These are phyloP conservation scores for Silybum marianum DNA, from an alignment of 129 eudicot species.

Conservation along the genomic window DNA sequence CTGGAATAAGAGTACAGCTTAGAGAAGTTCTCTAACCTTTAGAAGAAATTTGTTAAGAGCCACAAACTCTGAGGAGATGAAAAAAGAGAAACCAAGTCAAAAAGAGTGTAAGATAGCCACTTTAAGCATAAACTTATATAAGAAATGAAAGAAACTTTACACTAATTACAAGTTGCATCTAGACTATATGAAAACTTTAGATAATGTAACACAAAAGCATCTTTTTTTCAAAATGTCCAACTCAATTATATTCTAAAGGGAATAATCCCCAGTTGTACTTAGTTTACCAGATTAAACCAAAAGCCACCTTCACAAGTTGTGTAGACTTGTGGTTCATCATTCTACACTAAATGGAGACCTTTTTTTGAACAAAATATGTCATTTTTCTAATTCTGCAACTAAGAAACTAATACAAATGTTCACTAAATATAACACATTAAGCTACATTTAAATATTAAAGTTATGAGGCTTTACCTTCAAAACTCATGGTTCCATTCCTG, in stretches of 20 bases:
- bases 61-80: slow-evolving; percentile 64
- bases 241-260: background rate
- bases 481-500: slow-evolving; percentile 92
- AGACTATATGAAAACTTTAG: background rate
- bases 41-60: slow-evolving; percentile 90
- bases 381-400: background rate
- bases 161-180: background rate
- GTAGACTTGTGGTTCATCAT: background rate
- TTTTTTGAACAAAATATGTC: slow-evolving; percentile 4
- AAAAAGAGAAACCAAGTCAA: slow-evolving; percentile 26
- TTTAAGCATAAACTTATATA: slow-evolving; percentile 4
- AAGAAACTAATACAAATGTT: background rate
- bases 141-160: background rate
- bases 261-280: background rate
- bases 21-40: slow-evolving; percentile 73
- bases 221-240: background rate
- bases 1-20: slow-evolving; percentile 7
- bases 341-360: background rate
- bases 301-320: background rate
- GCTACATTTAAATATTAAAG: slow-evolving; percentile 1
- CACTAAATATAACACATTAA: background rate
- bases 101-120: slow-evolving; percentile 17
- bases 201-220: background rate
- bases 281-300: background rate
- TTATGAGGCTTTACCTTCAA: slow-evolving; percentile 52